phyloP scores from a whole-genome alignment of 257 asterid species.

The Mentha longifolia region DNA sequence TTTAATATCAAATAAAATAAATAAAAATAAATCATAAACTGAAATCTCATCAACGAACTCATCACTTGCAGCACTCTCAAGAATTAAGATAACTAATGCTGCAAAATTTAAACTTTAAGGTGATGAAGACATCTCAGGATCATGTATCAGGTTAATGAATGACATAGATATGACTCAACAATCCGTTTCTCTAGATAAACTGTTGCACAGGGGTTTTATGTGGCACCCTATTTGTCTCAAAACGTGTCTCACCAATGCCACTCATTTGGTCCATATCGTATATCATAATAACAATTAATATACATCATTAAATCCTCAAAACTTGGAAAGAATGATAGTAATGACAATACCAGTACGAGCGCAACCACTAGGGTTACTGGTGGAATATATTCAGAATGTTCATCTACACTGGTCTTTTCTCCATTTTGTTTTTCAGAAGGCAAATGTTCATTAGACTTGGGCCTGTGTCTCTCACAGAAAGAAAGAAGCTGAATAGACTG shows the following conservation, averaged over 20 bases:
- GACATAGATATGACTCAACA: not conserved
- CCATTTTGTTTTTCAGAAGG: conserved; percentile 53
- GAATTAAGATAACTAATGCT: not conserved
- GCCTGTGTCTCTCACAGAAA: conserved; percentile 89
- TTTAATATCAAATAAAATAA: conserved; percentile 23
- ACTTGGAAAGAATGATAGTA: conserved; percentile 26
- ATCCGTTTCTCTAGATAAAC: conserved; percentile 2
- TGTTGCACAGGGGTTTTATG: not conserved
- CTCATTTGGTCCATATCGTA: conserved; percentile 20
- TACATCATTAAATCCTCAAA: conserved; percentile 8
- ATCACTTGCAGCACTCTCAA: not conserved
- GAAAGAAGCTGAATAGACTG: conserved; percentile 90
- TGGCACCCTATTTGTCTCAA: not conserved
- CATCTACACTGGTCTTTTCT: conserved; percentile 52
- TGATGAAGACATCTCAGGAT: no score
- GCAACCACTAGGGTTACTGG: conserved; percentile 81
- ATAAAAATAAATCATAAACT: not conserved
- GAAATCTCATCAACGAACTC: not conserved
- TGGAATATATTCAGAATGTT: conserved; percentile 62
- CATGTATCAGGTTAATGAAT: not conserved
- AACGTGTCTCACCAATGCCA: conserved; percentile 28
- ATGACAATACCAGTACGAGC: conserved; percentile 79
- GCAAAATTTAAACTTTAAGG: not conserved
- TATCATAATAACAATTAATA: conserved; percentile 16
- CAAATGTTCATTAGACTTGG: conserved; percentile 64